These are phyloP conservation scores for Gillenia trifoliata DNA, from an alignment of 306 rosid genomes.

Conservation along the genomic window DNA sequence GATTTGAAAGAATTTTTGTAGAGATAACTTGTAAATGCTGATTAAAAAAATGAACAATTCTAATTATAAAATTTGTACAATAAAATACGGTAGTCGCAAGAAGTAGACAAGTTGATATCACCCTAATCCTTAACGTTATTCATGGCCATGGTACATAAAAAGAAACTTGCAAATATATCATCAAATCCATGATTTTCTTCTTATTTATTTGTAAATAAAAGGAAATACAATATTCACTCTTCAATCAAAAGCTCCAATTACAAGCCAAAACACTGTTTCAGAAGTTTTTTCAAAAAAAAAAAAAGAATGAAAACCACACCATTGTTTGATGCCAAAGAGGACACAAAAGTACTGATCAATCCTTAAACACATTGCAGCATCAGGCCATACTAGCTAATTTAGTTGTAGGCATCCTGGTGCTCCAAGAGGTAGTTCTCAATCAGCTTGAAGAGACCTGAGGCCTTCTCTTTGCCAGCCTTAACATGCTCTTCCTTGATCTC, in stretches of 20 bases:
- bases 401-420: constrained; percentile 32
- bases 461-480: constrained; percentile 32
- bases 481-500: constrained; percentile 34
- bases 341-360: background rate
- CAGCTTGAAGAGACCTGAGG: constrained; percentile 26
- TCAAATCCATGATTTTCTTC: background rate
- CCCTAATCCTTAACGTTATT: too few species aligned
- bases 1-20: too few species aligned
- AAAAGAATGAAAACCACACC: background rate
- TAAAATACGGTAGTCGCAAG: too few species aligned
- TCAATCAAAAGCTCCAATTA: constrained; percentile 1
- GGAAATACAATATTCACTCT: background rate
- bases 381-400: background rate
- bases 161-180: background rate
- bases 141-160: too few species aligned
- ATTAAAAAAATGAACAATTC: too few species aligned
- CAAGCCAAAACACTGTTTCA: background rate
- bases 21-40: too few species aligned
- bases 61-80: too few species aligned
- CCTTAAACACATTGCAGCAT: too few species aligned
- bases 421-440: constrained; percentile 16
- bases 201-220: background rate
- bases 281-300: background rate
- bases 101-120: too few species aligned
- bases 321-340: background rate